phyloP scores from a whole-genome alignment of 805 yeast species.

The Nakazawaea holstii region DNA sequence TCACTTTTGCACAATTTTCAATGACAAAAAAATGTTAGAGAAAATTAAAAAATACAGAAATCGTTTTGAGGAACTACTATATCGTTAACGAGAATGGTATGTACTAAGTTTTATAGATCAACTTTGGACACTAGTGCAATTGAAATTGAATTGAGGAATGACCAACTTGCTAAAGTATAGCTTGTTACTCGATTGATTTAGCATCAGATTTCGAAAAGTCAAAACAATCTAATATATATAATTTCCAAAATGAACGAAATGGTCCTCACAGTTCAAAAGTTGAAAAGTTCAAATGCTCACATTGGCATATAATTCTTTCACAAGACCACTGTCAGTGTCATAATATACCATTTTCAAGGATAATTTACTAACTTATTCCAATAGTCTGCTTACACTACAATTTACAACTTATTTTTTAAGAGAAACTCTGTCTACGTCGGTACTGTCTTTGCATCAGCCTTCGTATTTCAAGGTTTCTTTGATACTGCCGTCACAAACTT shows the following conservation, averaged over 20 bases:
- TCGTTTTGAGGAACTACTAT: not conserved
- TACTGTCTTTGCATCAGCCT: slow-evolving; percentile 76
- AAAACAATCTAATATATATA: too few species aligned
- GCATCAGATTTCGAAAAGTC: too few species aligned
- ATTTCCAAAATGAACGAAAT: too few species aligned
- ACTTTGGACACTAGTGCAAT: too few species aligned
- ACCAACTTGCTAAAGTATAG: too few species aligned
- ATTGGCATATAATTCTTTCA: too few species aligned
- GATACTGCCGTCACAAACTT: slow-evolving; percentile 62
- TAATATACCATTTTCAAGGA: too few species aligned
- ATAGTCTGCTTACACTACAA: slow-evolving; percentile 25
- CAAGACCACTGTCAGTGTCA: too few species aligned
- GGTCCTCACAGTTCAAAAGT: too few species aligned
- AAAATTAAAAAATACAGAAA: not conserved
- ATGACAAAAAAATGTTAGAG: slow-evolving; percentile 1
- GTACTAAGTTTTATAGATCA: not conserved
- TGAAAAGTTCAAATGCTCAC: too few species aligned
- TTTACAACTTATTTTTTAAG: slow-evolving; percentile 70
- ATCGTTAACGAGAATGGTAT: not conserved
- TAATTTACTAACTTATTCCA: not conserved
- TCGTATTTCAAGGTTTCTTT: slow-evolving; percentile 75
- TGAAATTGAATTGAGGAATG: too few species aligned
- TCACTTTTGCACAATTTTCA: slow-evolving; percentile 6
- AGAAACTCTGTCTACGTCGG: slow-evolving; percentile 89
- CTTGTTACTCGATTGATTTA: too few species aligned